Base-by-base conservation (phyloP, 768 basidiomycete species). In the Auriscalpium vulgare region DNA sequence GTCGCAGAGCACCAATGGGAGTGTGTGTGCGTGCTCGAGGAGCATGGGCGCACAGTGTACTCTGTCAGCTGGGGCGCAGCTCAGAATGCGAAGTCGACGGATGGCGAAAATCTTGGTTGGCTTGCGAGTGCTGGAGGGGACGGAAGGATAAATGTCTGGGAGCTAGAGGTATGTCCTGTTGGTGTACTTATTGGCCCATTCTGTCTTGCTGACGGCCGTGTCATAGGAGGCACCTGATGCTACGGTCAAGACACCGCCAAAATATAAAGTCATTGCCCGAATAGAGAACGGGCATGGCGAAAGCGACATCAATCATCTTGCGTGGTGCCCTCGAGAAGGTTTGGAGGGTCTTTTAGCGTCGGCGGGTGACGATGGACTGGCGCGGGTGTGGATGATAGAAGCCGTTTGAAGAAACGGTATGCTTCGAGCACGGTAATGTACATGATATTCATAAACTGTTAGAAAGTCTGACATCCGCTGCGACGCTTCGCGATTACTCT, bases 71-170 rank as follows among this genome's bases (percentile, higher is more conserved):
- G 91, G 91, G 79, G 83, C 8, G 66, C 69, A 46, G 66, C 70
- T 4, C 62, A 58, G 56, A 59, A 59, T 37, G 64, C 56, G 2
- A n/a, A 37, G 17, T 51, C 51, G n/a, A 63, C 68, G 10, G 68
- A 63, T 10, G 54, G 60, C 10, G 63, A 61, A 8, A 67, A 69
- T 47, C 68, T 94, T 4, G 95, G 95, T 0, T 87, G 93, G 82
- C 67, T 98, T 10, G 92, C 91, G 0, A 90, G 85, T 54, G 83
- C 82, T 2, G 92, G 92, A 0, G 83, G 91, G 0, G 97, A 99
- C 66, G 97, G 95, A 1, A 74, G 72, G 47, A 78, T 98, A 44
- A 79, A 87, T 29, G 72, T 98, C 7, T 95, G 90, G 87, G 83
- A 89, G 58, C 70, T 97, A 36, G 72, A 71, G 58, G 88, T 86